Evolutionary conservation across 2,329 filamentous ascomycete species (phyloP), one percentile per base, ranked within the genome.

Genomic region (Camptophora hylomeconis): DNA sequence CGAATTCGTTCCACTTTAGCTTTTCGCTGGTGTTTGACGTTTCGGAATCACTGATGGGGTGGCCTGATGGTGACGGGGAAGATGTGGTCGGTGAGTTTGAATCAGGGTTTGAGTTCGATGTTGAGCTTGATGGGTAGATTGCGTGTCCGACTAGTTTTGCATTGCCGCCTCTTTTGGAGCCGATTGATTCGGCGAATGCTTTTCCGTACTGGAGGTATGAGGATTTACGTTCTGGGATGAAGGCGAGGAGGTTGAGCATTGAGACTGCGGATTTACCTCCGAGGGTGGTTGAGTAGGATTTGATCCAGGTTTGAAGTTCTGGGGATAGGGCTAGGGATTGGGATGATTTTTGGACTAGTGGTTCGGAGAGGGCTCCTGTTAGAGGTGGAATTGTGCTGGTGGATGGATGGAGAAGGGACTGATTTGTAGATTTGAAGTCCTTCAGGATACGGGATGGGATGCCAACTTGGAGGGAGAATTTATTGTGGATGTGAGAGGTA

Each of bases 161-260:
- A 33, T 56, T 54, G 0, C 70, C 72, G 4, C 72, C 72, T 14
- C 68, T 57, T 36, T 53, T 53, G 0, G 52, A 49, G 0, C 71
- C 72, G 21, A 72, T 63, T 9, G 51, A 28, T 17, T 36, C 27
- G 22, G 31, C 4, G 48, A 54, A 28, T 52, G 45, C 67, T n/a
- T 54, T 53, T 3, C 72, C 72, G 45, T 77, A 76, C 25, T 63
- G 52, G 11, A 65, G 52, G 41, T 76, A 77, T 14, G 31, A 36
- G 14, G 52, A 49, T 42, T 72, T 69, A 36, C 56, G 60, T 7
- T 57, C 60, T 0, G 49, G 53, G 23, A 58, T 57, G 51, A 77
- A 76, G 20, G 69, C 57, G 4, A 77, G 58, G 3, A 76, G 52
- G 36, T 77, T 76, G 20, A 76, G 56, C 72, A 76, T 77, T 2